Evolutionary conservation across 352 stramenopile species (phyloP), one percentile per base, ranked within the genome.

Genomic region (Thalassiosira livingstoniorum): DNA sequence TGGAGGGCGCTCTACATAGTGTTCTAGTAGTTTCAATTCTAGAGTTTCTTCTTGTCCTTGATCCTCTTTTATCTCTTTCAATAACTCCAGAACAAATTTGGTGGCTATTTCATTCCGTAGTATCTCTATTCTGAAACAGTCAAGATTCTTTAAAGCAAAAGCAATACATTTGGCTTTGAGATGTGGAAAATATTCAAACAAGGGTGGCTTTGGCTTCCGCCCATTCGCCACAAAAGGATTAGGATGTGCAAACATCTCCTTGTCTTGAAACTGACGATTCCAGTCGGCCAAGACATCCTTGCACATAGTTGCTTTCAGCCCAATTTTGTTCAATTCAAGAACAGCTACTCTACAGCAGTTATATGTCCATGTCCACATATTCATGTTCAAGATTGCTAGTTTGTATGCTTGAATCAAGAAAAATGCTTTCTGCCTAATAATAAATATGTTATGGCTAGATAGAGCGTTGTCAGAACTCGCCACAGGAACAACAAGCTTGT

Each of bases 181-280:
- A 15, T 62, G 15, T 29, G 69, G 69, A n/a, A 61, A 47, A 5
- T 43, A 64, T 39, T 76, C 68, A 53, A 76, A 76, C 11, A 76
- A 23, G 0, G 31, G 11, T 32, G 35, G 54, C 32, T 11, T 68
- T 21, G 37, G 37, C n/a, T 39, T 77, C 18, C 25, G 29, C 13
- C 55, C 43, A 23, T 66, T 77, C n/a, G 13, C 11, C 45, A 77
- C 25, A 29, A 54, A 53, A n/a, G 32, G 42, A 47, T 77, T 61
- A 18, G 66, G 51, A 37, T 75, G 66, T 21, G 37, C 51, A 55
- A 75, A 75, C 23, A 66, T 51, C 7, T n/a, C 53, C 21, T 39
- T 3, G 11, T 66, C 54, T 35, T 53, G 23, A 55, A 75, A 75
- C n/a, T n/a, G n/a, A n/a, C n/a, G n/a, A n/a, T n/a, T n/a, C n/a